These are phyloP conservation scores for Mitragyna speciosa DNA, from an alignment of 257 asterid genomes.

Conservation along the genomic window DNA sequence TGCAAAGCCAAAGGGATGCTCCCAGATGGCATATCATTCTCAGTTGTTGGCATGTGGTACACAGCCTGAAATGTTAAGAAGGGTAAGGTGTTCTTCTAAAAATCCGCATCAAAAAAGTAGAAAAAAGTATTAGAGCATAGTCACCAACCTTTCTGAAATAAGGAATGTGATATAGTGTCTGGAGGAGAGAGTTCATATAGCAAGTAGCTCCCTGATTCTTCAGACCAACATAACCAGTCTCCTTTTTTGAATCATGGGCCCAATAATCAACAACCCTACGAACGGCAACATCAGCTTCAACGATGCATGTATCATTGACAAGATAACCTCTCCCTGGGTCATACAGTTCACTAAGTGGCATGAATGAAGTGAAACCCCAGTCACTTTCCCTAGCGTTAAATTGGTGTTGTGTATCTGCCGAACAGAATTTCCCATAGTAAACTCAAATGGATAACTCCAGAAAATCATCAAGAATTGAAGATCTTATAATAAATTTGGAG, in stretches of 20 bases:
- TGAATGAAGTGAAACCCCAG: slow-evolving; percentile 74
- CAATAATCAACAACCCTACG: slow-evolving; percentile 59
- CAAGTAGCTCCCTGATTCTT: slow-evolving; percentile 81
- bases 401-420: slow-evolving; percentile 70
- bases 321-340: slow-evolving; percentile 63
- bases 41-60: slow-evolving; percentile 89
- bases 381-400: slow-evolving; percentile 67
- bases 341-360: slow-evolving; percentile 67
- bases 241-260: slow-evolving; percentile 70
- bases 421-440: slow-evolving; percentile 20
- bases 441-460: slow-evolving; percentile 1
- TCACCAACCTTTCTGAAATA: slow-evolving; percentile 50
- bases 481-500: background rate
- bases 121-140: background rate
- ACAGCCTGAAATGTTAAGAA: slow-evolving; percentile 54
- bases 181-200: slow-evolving; percentile 73
- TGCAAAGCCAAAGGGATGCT: slow-evolving; percentile 87
- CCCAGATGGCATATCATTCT: slow-evolving; percentile 74
- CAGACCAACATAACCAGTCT: slow-evolving; percentile 69
- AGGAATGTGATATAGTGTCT: slow-evolving; percentile 67
- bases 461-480: background rate
- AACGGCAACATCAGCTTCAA: slow-evolving; percentile 72
- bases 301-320: slow-evolving; percentile 52
- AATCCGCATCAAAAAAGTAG: background rate
- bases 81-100: slow-evolving; percentile 19